These are phyloP conservation scores for Coemansia sp. DNA, from an alignment of 192 early-diverging fungal genomes.

Conservation along the genomic window DNA sequence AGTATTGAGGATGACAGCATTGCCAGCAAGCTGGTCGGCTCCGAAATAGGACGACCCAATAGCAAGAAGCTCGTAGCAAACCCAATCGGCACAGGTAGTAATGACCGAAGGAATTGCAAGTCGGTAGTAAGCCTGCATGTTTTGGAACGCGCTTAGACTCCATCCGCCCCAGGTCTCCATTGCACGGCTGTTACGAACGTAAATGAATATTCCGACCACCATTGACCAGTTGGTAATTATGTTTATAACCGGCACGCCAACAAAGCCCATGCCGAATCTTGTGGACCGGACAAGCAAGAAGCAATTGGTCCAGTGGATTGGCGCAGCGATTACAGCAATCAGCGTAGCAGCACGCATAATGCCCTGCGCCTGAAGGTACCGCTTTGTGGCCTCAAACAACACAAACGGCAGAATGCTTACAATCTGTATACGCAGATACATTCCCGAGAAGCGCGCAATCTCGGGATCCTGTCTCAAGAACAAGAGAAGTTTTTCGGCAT, in stretches of 20 bases:
- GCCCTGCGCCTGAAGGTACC: constrained; percentile 83
- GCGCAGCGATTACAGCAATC: constrained; percentile 67
- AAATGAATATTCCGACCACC: constrained; percentile 62
- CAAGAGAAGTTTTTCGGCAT: constrained; percentile 59
- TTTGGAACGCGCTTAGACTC: constrained; percentile 64
- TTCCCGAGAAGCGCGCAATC: constrained; percentile 57
- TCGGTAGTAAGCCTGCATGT: constrained; percentile 60
- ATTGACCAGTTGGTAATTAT: constrained; percentile 70
- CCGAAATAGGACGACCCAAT: constrained; percentile 78
- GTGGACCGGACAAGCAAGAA: constrained; percentile 73
- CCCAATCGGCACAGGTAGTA: constrained; percentile 83
- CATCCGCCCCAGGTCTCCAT: constrained; percentile 82
- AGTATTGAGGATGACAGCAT: constrained; percentile 64
- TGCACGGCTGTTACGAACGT: constrained; percentile 62
- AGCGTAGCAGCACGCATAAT: constrained; percentile 77
- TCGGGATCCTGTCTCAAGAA: constrained; percentile 66
- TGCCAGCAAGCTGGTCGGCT: constrained; percentile 70
- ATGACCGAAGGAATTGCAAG: constrained; percentile 78
- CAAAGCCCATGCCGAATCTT: constrained; percentile 66
- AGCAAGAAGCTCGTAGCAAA: constrained; percentile 71
- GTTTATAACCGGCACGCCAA: constrained; percentile 78
- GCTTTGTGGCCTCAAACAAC: constrained; percentile 76
- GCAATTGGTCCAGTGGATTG: constrained; percentile 71
- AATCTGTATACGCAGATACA: constrained; percentile 66
- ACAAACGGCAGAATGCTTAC: constrained; percentile 72